Evolutionary conservation across 306 rosid species (phyloP).

Genomic region (Lathyrus sativus): DNA sequence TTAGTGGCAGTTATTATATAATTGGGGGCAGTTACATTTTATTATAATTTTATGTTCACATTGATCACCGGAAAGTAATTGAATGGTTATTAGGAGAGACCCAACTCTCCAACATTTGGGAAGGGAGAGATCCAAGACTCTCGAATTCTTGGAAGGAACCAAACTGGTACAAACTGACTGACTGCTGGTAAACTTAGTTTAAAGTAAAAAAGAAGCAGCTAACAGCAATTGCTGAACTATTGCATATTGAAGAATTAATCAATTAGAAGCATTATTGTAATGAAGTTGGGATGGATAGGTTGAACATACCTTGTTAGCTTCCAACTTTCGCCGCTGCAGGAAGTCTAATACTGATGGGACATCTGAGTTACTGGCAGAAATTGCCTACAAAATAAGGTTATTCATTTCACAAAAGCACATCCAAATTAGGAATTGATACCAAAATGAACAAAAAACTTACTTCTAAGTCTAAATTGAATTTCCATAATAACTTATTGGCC

Average conservation of each 20-base stretch:
- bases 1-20: no score
- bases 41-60: no score
- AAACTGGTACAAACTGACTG: slow-evolving; percentile 20
- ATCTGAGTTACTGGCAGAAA: slow-evolving; percentile 96
- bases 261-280: slow-evolving; percentile 24
- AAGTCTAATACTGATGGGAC: slow-evolving; percentile 87
- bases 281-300: slow-evolving; percentile 11
- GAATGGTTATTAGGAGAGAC: no score
- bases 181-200: slow-evolving; percentile 14
- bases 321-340: slow-evolving; percentile 90
- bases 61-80: no score
- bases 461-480: slow-evolving; percentile 85
- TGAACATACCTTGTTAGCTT: slow-evolving; percentile 68
- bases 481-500: slow-evolving; percentile 73
- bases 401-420: slow-evolving; percentile 33
- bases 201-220: slow-evolving; percentile 30
- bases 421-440: slow-evolving; percentile 12
- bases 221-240: slow-evolving; percentile 23
- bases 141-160: no score
- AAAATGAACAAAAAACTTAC: slow-evolving; percentile 48
- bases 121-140: no score
- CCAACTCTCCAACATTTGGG: no score
- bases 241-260: slow-evolving; percentile 33
- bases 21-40: no score
- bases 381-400: slow-evolving; percentile 61